phyloP scores from a whole-genome alignment of 495 filamentous ascomycete species.

The Penicillium coprophilum region DNA sequence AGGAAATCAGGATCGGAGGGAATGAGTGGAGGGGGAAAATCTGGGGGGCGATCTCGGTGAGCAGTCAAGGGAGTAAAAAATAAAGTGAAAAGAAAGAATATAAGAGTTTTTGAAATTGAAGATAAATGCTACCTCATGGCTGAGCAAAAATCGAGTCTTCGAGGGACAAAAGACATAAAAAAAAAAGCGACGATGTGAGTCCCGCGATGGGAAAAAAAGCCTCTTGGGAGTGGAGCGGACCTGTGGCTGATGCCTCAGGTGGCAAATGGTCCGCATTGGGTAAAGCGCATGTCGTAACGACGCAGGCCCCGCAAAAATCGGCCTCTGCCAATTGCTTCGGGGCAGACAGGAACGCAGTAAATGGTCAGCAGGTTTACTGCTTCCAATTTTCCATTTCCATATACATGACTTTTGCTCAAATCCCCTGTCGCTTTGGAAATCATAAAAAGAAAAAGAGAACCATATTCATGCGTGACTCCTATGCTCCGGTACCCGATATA shows the following conservation, averaged over 20 bases:
- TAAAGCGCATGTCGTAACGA: conserved; percentile 28
- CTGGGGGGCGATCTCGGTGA: conserved; percentile 34
- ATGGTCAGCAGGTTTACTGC: conserved; percentile 12
- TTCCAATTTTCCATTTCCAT: conserved; percentile 13
- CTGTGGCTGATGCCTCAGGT: conserved; percentile 19
- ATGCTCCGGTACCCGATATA: conserved; percentile 46
- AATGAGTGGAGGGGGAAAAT: conserved; percentile 38
- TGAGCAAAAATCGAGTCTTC: conserved; percentile 23
- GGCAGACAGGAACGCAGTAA: conserved; percentile 8
- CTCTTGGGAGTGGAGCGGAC: conserved; percentile 35
- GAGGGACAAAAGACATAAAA: conserved; percentile 25
- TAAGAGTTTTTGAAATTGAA: conserved; percentile 18
- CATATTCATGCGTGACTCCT: conserved; percentile 49
- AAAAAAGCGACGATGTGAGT: conserved; percentile 35
- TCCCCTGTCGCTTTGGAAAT: conserved; percentile 2
- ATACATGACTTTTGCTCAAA: conserved; percentile 8
- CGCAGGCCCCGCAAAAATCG: conserved; percentile 20
- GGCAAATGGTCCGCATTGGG: conserved; percentile 29
- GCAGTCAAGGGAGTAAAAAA: conserved; percentile 18
- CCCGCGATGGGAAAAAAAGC: conserved; percentile 41
- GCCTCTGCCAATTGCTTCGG: conserved; percentile 9
- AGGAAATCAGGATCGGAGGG: conserved; percentile 32
- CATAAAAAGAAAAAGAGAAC: conserved; percentile 42
- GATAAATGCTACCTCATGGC: conserved; percentile 41
- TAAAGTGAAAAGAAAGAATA: conserved; percentile 20